These are phyloP conservation scores for Cudoniella acicularis DNA, from an alignment of 495 filamentous ascomycete genomes.

Conservation along the genomic window DNA sequence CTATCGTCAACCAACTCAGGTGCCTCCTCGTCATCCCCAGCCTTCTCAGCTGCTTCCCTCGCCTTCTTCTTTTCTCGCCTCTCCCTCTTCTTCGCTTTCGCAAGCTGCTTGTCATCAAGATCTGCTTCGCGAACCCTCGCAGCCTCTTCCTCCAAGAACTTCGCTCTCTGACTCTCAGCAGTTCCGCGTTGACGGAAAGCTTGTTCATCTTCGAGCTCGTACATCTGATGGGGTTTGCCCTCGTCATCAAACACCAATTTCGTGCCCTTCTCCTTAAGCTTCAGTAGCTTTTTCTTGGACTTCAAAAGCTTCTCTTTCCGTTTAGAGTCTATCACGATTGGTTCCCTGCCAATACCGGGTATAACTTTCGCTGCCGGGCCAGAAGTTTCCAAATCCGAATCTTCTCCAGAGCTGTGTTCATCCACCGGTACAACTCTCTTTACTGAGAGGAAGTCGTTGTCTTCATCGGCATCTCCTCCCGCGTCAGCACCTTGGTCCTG, in stretches of 20 bases:
- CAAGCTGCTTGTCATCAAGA: conserved; percentile 73
- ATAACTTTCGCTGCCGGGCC: conserved; percentile 46
- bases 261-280: conserved; percentile 77
- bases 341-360: conserved; percentile 50
- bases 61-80: conserved; percentile 85
- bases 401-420: conserved; percentile 36
- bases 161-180: conserved; percentile 66
- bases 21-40: conserved; percentile 31
- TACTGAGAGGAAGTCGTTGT: conserved; percentile 81
- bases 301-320: conserved; percentile 88
- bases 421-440: conserved; percentile 72
- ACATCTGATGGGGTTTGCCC: conserved; percentile 74
- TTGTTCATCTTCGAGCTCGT: conserved; percentile 82
- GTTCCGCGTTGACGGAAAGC: conserved; percentile 71
- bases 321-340: conserved; percentile 84
- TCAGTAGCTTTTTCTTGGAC: conserved; percentile 89
- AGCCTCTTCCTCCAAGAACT: conserved; percentile 71
- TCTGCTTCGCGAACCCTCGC: conserved; percentile 73
- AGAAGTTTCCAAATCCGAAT: conserved; percentile 22
- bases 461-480: conserved; percentile 51
- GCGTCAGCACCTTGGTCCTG: conserved; percentile 35
- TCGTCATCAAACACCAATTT: conserved; percentile 93
- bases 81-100: conserved; percentile 74
- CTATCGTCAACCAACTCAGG: conserved; percentile 39
- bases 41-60: conserved; percentile 56